These are phyloP conservation scores for Candida hungchunana DNA, from an alignment of 805 yeast species.

Conservation along the genomic window DNA sequence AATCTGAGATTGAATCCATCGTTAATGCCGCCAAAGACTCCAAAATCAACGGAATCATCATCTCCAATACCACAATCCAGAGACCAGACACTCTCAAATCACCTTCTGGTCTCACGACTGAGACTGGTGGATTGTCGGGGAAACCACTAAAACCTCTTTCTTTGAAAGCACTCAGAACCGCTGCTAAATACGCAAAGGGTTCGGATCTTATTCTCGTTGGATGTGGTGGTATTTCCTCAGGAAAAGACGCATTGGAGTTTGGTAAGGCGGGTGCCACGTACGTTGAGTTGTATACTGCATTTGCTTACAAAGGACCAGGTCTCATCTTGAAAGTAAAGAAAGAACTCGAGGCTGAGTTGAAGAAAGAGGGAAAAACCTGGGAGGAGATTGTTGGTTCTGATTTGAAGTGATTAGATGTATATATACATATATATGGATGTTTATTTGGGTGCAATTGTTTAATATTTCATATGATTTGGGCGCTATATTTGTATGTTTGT, in stretches of 20 bases:
- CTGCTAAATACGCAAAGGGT: conserved; percentile 75
- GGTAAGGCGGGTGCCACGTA: conserved; percentile 93
- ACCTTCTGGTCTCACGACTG: conserved; percentile 39
- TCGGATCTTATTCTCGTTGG: conserved; percentile 76
- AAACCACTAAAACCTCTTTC: conserved; percentile 80
- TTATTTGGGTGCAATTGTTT: background rate
- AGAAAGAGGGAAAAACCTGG: conserved; percentile 81
- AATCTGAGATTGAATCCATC: conserved; percentile 74
- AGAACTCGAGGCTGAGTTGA: conserved; percentile 55
- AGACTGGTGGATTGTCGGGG: conserved; percentile 92
- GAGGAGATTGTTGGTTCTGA: conserved; percentile 68
- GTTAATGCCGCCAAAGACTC: conserved; percentile 75
- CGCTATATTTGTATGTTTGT: no score
- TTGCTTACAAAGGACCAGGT: conserved; percentile 92
- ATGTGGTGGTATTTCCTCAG: conserved; percentile 90
- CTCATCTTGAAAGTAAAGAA: conserved; percentile 57
- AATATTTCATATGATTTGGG: background rate
- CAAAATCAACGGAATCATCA: conserved; percentile 84
- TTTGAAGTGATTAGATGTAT: conserved; percentile 12
- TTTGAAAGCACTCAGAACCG: conserved; percentile 61
- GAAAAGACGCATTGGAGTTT: conserved; percentile 85
- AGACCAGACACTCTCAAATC: conserved; percentile 67
- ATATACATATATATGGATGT: background rate
- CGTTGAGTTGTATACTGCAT: conserved; percentile 82
- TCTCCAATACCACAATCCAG: conserved; percentile 87